These are phyloP conservation scores for Pseudocercospora fuligena DNA, from an alignment of 2,329 filamentous ascomycete species.

Conservation along the genomic window DNA sequence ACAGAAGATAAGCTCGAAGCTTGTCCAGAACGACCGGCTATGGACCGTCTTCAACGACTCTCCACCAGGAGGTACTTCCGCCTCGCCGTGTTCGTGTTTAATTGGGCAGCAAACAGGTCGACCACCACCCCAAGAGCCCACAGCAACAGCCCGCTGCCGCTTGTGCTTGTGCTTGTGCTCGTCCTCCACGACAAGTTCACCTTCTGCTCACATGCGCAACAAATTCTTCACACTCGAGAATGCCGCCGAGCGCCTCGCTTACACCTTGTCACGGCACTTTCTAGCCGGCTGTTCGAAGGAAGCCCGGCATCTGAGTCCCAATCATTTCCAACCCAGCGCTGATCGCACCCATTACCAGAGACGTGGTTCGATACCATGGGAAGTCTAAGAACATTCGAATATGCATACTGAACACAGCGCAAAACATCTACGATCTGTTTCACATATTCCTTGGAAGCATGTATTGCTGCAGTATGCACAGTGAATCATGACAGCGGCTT, in stretches of 20 bases:
- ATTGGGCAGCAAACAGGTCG: too few species aligned
- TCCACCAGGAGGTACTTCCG: not conserved
- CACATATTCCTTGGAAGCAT: not conserved
- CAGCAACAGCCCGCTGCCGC: too few species aligned
- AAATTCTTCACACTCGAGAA: not conserved
- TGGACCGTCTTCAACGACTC: not conserved
- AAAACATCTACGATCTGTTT: not conserved
- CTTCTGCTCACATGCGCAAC: not conserved
- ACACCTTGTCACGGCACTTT: not conserved
- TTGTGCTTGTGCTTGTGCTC: too few species aligned
- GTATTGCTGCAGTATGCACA: not conserved
- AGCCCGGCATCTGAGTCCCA: not conserved
- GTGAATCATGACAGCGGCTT: not conserved
- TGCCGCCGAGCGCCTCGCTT: not conserved
- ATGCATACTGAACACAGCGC: not conserved
- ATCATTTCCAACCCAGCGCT: slow-evolving; percentile 3
- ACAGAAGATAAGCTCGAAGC: slow-evolving; percentile 5
- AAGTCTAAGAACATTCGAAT: not conserved
- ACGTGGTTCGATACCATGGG: slow-evolving; percentile 1
- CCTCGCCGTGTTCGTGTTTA: not conserved
- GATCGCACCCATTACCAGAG: not conserved
- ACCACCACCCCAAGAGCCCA: too few species aligned
- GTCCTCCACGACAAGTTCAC: too few species aligned
- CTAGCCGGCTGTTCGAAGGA: not conserved
- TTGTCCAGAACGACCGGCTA: not conserved